Percentiles rank a stretch among this genome's conserved stretches.
Evolutionary conservation across 495 filamentous ascomycete species (phyloP).

Genomic region (Clavariopsis aquatica): DNA sequence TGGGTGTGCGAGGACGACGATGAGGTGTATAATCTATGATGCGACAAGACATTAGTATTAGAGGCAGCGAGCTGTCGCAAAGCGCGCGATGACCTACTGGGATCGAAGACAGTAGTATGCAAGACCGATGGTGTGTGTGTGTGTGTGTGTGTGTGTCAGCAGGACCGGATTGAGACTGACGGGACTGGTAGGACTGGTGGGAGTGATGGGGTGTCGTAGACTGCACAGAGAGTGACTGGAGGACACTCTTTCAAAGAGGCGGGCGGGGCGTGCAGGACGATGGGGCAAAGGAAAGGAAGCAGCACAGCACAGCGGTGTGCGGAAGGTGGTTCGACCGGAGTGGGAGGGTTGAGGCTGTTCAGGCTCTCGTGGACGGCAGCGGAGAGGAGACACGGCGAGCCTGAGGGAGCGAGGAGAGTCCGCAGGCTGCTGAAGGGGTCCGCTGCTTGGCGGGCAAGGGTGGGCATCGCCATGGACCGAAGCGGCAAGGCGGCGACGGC

Average conservation of each 20-base stretch:
- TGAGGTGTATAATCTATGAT: background rate
- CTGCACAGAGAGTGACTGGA: constrained; percentile 9
- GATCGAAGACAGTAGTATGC: constrained; percentile 22
- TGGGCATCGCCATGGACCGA: background rate
- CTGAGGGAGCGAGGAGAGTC: constrained; percentile 6
- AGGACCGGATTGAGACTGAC: constrained; percentile 19
- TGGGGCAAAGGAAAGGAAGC: constrained; percentile 30
- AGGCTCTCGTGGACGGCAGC: constrained; percentile 5
- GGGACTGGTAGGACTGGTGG: too few species aligned
- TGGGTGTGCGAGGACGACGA: background rate
- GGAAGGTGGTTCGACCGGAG: background rate
- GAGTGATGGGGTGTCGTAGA: background rate
- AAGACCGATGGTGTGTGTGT: constrained; percentile 2
- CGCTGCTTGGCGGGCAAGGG: constrained; percentile 11
- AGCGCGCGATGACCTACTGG: constrained; percentile 15
- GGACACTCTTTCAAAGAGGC: constrained; percentile 38
- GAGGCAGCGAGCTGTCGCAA: background rate
- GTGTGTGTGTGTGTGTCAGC: too few species aligned
- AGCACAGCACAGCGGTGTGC: constrained; percentile 36
- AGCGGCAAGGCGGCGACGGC: constrained; percentile 3
- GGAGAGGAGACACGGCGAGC: constrained; percentile 13
- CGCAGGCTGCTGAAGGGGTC: constrained; percentile 6
- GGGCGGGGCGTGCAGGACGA: constrained; percentile 1
- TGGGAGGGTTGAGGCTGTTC: constrained; percentile 19
- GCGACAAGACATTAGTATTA: background rate